These are phyloP conservation scores for Backusella parvicylindrica DNA, from an alignment of 192 early-diverging fungal genomes.

Conservation along the genomic window DNA sequence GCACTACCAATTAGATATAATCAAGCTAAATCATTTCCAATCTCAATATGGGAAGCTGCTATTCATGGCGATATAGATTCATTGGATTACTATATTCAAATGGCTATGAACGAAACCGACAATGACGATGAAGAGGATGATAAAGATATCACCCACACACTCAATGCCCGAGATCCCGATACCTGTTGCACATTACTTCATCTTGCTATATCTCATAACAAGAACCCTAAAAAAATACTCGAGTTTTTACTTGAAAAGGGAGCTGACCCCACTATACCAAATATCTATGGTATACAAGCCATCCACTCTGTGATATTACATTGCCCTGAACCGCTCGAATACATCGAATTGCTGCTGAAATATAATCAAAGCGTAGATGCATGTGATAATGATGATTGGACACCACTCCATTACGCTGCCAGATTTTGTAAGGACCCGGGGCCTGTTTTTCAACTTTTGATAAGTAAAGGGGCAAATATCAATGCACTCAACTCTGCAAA, in stretches of 20 bases:
- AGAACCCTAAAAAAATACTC: not conserved
- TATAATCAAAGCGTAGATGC: not conserved
- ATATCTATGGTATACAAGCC: not conserved
- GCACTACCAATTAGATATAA: not conserved
- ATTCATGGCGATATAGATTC: not conserved
- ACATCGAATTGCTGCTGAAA: not conserved
- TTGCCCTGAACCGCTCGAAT: not conserved
- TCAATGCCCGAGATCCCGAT: not conserved
- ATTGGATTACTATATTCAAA: not conserved
- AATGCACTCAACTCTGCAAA: not conserved
- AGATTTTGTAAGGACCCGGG: not conserved
- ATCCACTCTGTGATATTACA: not conserved
- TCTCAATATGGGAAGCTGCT: not conserved
- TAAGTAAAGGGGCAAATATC: not conserved
- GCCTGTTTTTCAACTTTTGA: not conserved
- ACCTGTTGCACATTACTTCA: not conserved
- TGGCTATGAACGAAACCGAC: not conserved
- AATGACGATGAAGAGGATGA: not conserved
- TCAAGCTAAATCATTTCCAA: not conserved
- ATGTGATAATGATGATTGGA: not conserved
- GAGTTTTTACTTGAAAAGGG: not conserved
- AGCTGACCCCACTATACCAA: not conserved
- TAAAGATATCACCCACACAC: not conserved
- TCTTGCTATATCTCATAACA: not conserved
- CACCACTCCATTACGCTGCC: not conserved